Evolutionary conservation across 495 filamentous ascomycete species (phyloP).

Genomic region (Aeminium ludgeri): DNA sequence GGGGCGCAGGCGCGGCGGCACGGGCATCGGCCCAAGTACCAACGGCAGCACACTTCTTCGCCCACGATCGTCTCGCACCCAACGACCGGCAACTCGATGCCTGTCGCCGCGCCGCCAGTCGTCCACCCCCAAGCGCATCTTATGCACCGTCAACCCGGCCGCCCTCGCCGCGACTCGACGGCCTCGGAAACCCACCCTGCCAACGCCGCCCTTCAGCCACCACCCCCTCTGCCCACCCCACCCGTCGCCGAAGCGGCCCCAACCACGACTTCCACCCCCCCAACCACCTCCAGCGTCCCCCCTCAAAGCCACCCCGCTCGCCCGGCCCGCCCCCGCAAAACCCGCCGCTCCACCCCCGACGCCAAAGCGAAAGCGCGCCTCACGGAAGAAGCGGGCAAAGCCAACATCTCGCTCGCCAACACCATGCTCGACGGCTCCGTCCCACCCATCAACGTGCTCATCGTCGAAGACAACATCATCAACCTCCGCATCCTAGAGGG

Average conservation of each 20-base stretch:
- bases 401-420: no score
- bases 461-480: conserved; percentile 97
- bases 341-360: conserved; percentile 29
- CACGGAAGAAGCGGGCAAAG: no score
- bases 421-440: conserved; percentile 58
- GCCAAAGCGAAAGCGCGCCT: conserved; percentile 1
- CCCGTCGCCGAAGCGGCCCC: conserved; percentile 31
- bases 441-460: conserved; percentile 91
- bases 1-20: conserved; percentile 36
- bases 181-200: conserved; percentile 19
- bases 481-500: conserved; percentile 84
- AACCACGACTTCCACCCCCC: conserved; percentile 32
- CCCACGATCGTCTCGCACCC: conserved; percentile 43
- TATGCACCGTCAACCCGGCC: conserved; percentile 9
- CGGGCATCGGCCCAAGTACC: conserved; percentile 39
- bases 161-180: conserved; percentile 22
- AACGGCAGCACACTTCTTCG: conserved; percentile 64
- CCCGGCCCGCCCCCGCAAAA: conserved; percentile 34
- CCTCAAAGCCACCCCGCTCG: neutral
- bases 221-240: conserved; percentile 43
- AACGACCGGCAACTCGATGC: neutral
- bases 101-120: conserved; percentile 1
- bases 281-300: conserved; percentile 28
- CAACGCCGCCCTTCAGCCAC: conserved; percentile 16
- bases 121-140: conserved; percentile 8